Evolutionary conservation across 2,329 filamentous ascomycete species (phyloP), one percentile per base, ranked within the genome.

Genomic region (Penicillium sp.): DNA sequence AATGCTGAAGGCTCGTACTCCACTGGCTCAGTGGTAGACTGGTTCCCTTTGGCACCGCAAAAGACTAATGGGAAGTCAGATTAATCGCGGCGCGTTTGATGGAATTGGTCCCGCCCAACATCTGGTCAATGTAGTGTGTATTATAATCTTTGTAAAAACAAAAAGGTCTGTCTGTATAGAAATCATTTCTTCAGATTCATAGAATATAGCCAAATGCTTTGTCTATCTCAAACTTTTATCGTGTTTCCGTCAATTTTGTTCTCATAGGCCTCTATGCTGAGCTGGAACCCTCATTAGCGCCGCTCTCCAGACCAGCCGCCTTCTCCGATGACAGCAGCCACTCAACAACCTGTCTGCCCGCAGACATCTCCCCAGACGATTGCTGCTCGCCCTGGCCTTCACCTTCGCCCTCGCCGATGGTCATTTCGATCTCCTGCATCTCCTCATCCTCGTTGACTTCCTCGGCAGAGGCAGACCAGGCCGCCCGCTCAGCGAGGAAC

Each of bases 401-500:
- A 3, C 53, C 56, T 28, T 52, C 45, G 2, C 57, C 58, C 46
- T 61, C 64, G 8, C 57, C 62, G 57, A 63, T 49, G 15, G 62
- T 62, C 54, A 64, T 63, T 47, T 63, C 61, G 45, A 63, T 55
- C 61, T 65, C 61, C 49, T 59, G 57, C 6, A 43, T 58, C 51
- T 53, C 53, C n/a, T 55, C 53, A 18, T 52, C 56, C 23, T 64
- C 57, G 21, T 59, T 49, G 44, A 58, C 61, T 24, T 65, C 66
- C 3, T 88, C 83, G 6, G 84, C 79, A 47, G 78, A 76, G 7
- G 84, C 80, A 49, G 78, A 77, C 77, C 89, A 85, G 62, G 86
- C 83, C 58, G 85, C 84, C 61, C 88, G 80, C 69, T 88, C 84
- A 15, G 88, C 88, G 61, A 90, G 77, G 63, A 90, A 89, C 2